Percentiles rank a stretch among this genome's conserved stretches.
Evolutionary conservation across 2,329 filamentous ascomycete genomes (phyloP).

Genomic region (Exophiala calicioides): DNA sequence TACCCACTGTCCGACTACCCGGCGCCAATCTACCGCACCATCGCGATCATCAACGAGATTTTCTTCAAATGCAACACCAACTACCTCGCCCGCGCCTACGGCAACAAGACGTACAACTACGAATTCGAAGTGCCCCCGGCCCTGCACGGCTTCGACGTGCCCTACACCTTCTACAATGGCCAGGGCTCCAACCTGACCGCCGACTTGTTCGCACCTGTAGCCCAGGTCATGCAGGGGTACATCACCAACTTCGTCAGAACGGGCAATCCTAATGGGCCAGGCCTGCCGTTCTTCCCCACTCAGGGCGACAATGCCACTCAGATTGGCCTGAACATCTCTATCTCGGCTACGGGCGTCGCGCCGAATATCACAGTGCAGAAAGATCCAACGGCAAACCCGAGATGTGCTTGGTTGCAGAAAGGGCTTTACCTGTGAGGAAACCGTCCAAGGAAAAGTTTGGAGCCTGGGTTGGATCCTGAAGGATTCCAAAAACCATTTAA

Average conservation of each 20-base stretch:
- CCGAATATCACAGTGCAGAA: slow-evolving; percentile 43
- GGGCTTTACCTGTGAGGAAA: no score
- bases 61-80: slow-evolving; percentile 56
- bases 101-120: slow-evolving; percentile 55
- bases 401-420: slow-evolving; percentile 59
- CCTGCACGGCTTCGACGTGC: slow-evolving; percentile 55
- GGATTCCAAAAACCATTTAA: no score
- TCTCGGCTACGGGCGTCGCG: no score
- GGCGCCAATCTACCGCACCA: slow-evolving; percentile 45
- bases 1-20: slow-evolving; percentile 58
- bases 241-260: slow-evolving; percentile 40
- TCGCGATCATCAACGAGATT: slow-evolving; percentile 46
- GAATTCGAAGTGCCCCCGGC: slow-evolving; percentile 56
- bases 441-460: no score
- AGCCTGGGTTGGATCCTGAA: no score
- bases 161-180: slow-evolving; percentile 55
- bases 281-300: slow-evolving; percentile 47
- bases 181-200: slow-evolving; percentile 38
- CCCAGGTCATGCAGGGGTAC: slow-evolving; percentile 41
- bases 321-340: slow-evolving; percentile 48
- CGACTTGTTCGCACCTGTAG: slow-evolving; percentile 38
- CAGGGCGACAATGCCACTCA: slow-evolving; percentile 49
- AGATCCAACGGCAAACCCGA: slow-evolving; percentile 50
- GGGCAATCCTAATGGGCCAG: slow-evolving; percentile 38
- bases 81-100: slow-evolving; percentile 54